Base-by-base conservation (phyloP, 345 rosid species). In the Citrus inodora region DNA sequence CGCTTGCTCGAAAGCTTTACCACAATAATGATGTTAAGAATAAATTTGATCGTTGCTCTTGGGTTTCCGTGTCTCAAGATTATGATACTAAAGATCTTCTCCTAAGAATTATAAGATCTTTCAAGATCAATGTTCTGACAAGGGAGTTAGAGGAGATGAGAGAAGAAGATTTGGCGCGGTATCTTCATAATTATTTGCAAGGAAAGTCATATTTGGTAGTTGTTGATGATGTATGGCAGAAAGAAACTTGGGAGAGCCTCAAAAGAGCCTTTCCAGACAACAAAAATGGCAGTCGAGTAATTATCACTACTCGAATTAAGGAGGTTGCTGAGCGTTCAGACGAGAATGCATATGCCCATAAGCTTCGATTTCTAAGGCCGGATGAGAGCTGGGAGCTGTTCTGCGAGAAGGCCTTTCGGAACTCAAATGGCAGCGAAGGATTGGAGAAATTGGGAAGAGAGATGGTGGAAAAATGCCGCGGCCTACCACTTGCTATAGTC, bases 61-160 rank as follows among this genome's bases (percentile, higher is more conserved):
- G 80, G 85, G 80, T 76, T 3, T 82, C 19, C 75, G 80, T 82
- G 24, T 82, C 82, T 1, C 85, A 82, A 70, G 80, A 75, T 17
- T 82, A 75, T 53, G 66, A 63, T 0, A 75, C 69, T 5, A 11
- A 68, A 75, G 80, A 79, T 46, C 73, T 82, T 24, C 71, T 82
- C 28, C 6, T 42, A 0, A 69, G 72, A 24, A 42, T 69, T 69
- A 42, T 69, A 8, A 14, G 27, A n/a, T 69, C 72, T 40, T 69
- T 69, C 19, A 24, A 13, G 53, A 46, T 14, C 8, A 13, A 53
- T 53, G 58, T 53, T 17, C 58, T 53, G 22, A 53, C 58, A 53
- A 53, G 58, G 66, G 51, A n/a, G 30, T 22, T 68, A 11, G 30
- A 24, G 71, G 21, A 38, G 21, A 68, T 68, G 55, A 38, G 7